Conservation (phyloP, 2,329 filamentous ascomycete species). For the Cryphonectria radicalis region DNA sequence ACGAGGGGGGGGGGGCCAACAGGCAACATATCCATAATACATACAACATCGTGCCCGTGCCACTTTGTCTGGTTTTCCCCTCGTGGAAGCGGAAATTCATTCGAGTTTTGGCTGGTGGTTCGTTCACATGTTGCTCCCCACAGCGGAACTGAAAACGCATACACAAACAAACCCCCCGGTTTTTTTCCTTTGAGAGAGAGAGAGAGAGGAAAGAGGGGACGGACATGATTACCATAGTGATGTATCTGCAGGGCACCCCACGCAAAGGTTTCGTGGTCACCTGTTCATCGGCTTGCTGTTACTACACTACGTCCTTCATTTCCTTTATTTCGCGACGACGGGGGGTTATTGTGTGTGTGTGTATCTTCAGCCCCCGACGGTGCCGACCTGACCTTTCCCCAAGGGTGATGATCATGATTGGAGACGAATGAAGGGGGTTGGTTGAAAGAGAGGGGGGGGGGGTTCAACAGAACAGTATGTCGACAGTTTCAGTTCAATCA, state of each 20-base stretch:
- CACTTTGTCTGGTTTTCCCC: background rate
- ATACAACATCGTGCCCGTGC: background rate
- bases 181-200: background rate
- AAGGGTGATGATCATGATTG: conserved; percentile 1
- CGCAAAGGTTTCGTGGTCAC: background rate
- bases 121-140: background rate
- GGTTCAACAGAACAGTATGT: background rate
- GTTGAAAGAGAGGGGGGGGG: too few species aligned
- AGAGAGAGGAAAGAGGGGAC: background rate
- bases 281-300: background rate
- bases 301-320: conserved; percentile 10
- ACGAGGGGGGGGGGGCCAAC: too few species aligned
- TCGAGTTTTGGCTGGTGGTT: background rate
- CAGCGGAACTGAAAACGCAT: conserved; percentile 7
- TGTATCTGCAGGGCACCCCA: background rate
- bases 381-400: background rate
- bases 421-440: background rate
- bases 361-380: background rate
- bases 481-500: background rate
- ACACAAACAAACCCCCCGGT: background rate
- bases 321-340: background rate
- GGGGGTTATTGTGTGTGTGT: background rate
- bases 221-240: background rate
- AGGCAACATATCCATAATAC: background rate
- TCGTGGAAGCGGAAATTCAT: background rate